These are phyloP conservation scores for Wickerhamiella allomyrinae DNA, from an alignment of 805 yeast species.

Conservation along the genomic window DNA sequence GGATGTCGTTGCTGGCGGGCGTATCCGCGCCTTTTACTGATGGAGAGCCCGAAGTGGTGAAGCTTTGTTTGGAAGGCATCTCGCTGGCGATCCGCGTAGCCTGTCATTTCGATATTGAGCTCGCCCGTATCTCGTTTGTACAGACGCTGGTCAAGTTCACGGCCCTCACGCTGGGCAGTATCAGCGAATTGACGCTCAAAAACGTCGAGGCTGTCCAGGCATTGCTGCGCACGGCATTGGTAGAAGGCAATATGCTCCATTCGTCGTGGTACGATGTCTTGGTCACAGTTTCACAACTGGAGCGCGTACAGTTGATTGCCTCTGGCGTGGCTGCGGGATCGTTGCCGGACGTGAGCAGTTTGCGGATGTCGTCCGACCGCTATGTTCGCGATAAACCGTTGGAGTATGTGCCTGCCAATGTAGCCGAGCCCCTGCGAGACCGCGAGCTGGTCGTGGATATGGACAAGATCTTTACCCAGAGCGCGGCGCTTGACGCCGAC, in stretches of 20 bases:
- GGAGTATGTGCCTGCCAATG: conserved; percentile 13
- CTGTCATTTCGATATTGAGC: conserved; percentile 65
- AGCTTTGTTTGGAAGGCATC: conserved; percentile 69
- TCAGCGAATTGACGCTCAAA: conserved; percentile 62
- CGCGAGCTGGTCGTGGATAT: conserved; percentile 35
- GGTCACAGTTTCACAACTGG: conserved; percentile 76
- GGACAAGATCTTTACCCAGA: conserved; percentile 77
- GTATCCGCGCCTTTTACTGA: conserved; percentile 87
- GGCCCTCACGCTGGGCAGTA: conserved; percentile 59
- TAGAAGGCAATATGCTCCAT: conserved; percentile 62
- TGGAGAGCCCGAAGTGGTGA: conserved; percentile 43
- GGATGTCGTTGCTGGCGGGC: conserved; percentile 97
- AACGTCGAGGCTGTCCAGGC: conserved; percentile 69
- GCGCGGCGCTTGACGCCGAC: conserved; percentile 62
- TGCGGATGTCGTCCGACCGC: background rate
- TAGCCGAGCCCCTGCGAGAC: conserved; percentile 23
- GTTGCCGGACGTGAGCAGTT: conserved; percentile 56
- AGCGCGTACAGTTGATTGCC: conserved; percentile 74
- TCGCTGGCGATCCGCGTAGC: conserved; percentile 70
- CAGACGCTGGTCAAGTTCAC: conserved; percentile 82
- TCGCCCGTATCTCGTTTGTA: conserved; percentile 78
- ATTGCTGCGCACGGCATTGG: conserved; percentile 59
- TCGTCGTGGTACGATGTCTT: conserved; percentile 77
- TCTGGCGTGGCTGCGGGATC: conserved; percentile 73
- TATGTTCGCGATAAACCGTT: background rate